These are phyloP conservation scores for Populus pruinosa DNA, from an alignment of 345 rosid genomes.

Conservation along the genomic window DNA sequence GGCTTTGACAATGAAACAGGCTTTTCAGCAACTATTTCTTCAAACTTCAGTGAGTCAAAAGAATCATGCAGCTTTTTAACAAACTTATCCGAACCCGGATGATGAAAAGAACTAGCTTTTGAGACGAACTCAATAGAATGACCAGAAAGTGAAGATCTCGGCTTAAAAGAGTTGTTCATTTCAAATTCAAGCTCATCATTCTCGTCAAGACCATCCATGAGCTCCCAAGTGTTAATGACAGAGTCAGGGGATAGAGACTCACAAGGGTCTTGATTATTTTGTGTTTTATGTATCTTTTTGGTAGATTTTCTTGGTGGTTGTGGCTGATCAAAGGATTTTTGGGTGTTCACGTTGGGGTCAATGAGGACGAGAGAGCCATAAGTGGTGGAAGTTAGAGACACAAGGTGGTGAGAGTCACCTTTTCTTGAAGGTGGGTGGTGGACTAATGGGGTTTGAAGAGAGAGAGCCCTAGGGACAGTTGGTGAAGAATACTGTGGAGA, in stretches of 20 bases:
- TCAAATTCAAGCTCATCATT: constrained; percentile 47
- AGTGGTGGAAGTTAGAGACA: constrained; percentile 74
- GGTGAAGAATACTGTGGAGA: constrained; percentile 14
- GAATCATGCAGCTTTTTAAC: constrained; percentile 32
- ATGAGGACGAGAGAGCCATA: constrained; percentile 72
- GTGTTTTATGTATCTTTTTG: constrained; percentile 4
- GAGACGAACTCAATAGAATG: background rate
- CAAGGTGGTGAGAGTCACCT: constrained; percentile 89
- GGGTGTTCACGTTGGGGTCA: constrained; percentile 29
- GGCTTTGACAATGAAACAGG: constrained; percentile 39
- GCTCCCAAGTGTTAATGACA: constrained; percentile 93
- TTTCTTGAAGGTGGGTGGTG: constrained; percentile 82
- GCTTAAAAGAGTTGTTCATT: constrained; percentile 15
- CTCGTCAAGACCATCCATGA: constrained; percentile 83
- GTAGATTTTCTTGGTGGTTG: constrained; percentile 18
- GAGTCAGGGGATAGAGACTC: constrained; percentile 62
- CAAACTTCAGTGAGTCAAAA: constrained; percentile 21
- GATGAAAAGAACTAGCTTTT: constrained; percentile 28
- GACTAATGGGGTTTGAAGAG: constrained; percentile 64
- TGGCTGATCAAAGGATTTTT: constrained; percentile 21
- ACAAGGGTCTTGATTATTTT: constrained; percentile 7
- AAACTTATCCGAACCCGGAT: constrained; percentile 19
- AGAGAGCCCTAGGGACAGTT: constrained; percentile 46
- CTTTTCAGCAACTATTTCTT: constrained; percentile 7
- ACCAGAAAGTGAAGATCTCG: constrained; percentile 7